Evolutionary conservation across 176 grass and related monocot genomes (phyloP).

Genomic region (Carex littledalei): DNA sequence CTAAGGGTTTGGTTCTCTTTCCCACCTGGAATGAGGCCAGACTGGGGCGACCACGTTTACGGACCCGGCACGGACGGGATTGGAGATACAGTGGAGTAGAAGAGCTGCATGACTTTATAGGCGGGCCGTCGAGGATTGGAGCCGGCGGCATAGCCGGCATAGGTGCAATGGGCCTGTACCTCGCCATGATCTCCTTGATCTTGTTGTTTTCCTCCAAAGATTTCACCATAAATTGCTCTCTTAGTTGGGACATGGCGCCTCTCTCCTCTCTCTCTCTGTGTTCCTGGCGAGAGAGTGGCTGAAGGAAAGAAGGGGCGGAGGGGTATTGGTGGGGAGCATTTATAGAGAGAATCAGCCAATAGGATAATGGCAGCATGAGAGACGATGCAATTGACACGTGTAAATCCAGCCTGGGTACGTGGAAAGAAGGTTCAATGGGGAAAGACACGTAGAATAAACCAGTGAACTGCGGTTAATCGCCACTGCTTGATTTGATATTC

Average conservation of each 20-base stretch:
- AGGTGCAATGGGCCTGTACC: constrained; percentile 92
- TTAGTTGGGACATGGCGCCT: constrained; percentile 26
- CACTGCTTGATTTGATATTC: background rate
- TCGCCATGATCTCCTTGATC: constrained; percentile 86
- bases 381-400: constrained; percentile 44
- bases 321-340: constrained; percentile 23
- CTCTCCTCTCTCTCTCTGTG: background rate
- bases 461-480: background rate
- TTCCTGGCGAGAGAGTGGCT: background rate
- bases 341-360: constrained; percentile 56
- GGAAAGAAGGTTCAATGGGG: constrained; percentile 50
- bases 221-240: constrained; percentile 43
- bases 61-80: constrained; percentile 49
- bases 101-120: background rate
- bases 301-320: constrained; percentile 22
- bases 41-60: constrained; percentile 50
- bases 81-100: constrained; percentile 34
- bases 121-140: constrained; percentile 2
- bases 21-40: constrained; percentile 3
- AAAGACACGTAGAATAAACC: constrained; percentile 58
- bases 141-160: constrained; percentile 38
- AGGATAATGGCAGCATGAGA: constrained; percentile 61
- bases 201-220: constrained; percentile 66
- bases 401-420: constrained; percentile 58
- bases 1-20: constrained; percentile 29